Base-by-base conservation (phyloP, 1,284 basidiomycete genomes). In the Exobasidium cylindrosporum region DNA sequence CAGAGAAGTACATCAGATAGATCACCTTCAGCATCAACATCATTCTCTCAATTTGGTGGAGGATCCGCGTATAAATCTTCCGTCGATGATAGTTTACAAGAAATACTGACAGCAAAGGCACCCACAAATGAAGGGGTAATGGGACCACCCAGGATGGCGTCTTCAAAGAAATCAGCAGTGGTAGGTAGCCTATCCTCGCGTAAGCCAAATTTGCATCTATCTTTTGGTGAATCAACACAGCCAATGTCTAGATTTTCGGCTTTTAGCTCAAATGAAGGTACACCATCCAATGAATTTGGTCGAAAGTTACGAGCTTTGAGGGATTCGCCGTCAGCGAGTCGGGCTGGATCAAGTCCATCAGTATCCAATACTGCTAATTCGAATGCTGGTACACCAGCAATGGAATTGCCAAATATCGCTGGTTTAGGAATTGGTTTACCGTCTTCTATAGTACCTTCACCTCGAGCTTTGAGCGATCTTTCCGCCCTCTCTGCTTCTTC, bases 181-280 rank as follows among this genome's bases (percentile, higher is more conserved):
- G 21, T 50, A 14, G 47, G 47, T 7, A 50, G 47, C 21, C 47
- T 50, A 7, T 50, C 47, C 7, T 31, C 23, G 7, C 29, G 59
- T 7, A 58, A 55, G 45, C 62, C 62, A 21, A 63, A 68, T 35
- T 57, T 72, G 52, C 69, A 66, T 26, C 57, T 69, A 6, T 58
- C 47, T 29, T 40, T 69, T 21, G 24, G 21, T 21, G 64, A 69
- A 26, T 65, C 69, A 17, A 57, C 49, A 7, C 63, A 64, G 32
- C 60, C 69, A 7, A 54, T 61, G 3, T 73, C 71, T 4, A 65
- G 67, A 52, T 73, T 73, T 56, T 71, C 69, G 57, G 66, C 66
- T 62, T 73, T 72, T 40, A 71, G 69, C 13, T 69, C 69, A 30
- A 65, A 63, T 13, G 46, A 72, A 1, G 64, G 46, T 14, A 73